Conservation (phyloP, 1,284 basidiomycete genomes). For the Naganishia albida region DNA sequence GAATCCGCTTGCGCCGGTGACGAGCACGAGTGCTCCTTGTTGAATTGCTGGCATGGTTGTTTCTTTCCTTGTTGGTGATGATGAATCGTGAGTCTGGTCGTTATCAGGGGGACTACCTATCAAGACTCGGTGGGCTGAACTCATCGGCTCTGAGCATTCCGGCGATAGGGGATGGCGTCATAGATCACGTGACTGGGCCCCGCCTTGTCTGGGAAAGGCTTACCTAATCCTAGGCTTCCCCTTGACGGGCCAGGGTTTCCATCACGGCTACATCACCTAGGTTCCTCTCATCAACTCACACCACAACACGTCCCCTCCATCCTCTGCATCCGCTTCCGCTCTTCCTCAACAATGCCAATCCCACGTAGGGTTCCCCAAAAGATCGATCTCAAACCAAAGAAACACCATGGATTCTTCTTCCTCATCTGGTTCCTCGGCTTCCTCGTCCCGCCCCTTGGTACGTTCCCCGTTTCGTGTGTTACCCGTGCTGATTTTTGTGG, state of each 20-base stretch:
- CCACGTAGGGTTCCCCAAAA: slow-evolving; percentile 55
- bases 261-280: not conserved
- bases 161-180: not conserved
- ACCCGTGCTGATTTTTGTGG: no score
- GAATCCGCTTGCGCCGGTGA: slow-evolving; percentile 56
- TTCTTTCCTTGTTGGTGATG: no score
- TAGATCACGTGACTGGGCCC: not conserved
- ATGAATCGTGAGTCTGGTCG: no score
- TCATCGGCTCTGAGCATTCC: no score
- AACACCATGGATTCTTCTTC: slow-evolving; percentile 79
- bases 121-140: no score
- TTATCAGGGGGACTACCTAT: no score
- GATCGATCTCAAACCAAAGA: slow-evolving; percentile 66
- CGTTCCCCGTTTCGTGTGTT: slow-evolving; percentile 47
- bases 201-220: no score
- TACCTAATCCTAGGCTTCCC: not conserved
- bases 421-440: slow-evolving; percentile 80
- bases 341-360: slow-evolving; percentile 31
- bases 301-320: not conserved
- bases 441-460: slow-evolving; percentile 82
- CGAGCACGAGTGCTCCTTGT: slow-evolving; percentile 54
- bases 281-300: not conserved
- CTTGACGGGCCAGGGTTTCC: no score
- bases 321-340: not conserved
- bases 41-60: slow-evolving; percentile 54